Conservation (phyloP, 148 eudicot species). For the Diospyros lotus region DNA sequence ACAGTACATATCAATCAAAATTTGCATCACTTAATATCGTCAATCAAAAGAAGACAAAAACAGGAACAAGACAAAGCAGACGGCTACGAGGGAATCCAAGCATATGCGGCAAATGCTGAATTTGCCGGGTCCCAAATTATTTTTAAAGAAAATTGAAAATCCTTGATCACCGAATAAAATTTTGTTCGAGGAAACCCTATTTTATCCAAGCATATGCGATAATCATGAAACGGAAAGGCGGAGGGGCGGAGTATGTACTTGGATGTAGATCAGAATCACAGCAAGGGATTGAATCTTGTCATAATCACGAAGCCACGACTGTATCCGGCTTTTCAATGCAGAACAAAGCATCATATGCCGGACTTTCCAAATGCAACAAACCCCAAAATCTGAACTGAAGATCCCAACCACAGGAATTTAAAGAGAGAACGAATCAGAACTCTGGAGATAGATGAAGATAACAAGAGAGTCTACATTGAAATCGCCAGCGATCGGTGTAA, state of each 20-base stretch:
- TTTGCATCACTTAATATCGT: not conserved
- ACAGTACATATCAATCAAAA: not conserved
- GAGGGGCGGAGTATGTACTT: conserved; percentile 23
- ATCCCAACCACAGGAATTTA: not conserved
- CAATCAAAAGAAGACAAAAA: too few species aligned
- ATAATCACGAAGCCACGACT: conserved; percentile 84
- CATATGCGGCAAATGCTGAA: not conserved
- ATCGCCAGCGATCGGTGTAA: too few species aligned
- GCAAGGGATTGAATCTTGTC: conserved; percentile 69
- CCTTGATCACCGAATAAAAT: not conserved
- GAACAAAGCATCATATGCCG: conserved; percentile 71
- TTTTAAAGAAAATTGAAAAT: not conserved
- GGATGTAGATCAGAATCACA: conserved; percentile 60
- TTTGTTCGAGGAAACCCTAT: not conserved
- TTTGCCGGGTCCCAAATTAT: not conserved
- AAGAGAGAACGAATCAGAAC: not conserved
- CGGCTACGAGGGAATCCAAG: not conserved
- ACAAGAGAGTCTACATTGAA: too few species aligned
- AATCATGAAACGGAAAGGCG: not conserved
- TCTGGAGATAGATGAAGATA: not conserved
- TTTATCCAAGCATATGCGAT: not conserved
- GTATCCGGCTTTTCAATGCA: conserved; percentile 39
- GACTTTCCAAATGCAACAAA: not conserved
- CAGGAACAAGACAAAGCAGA: too few species aligned
- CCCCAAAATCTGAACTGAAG: not conserved